Evolutionary conservation across 163 green algal species (phyloP).

Genomic region (Prototheca cutis): DNA sequence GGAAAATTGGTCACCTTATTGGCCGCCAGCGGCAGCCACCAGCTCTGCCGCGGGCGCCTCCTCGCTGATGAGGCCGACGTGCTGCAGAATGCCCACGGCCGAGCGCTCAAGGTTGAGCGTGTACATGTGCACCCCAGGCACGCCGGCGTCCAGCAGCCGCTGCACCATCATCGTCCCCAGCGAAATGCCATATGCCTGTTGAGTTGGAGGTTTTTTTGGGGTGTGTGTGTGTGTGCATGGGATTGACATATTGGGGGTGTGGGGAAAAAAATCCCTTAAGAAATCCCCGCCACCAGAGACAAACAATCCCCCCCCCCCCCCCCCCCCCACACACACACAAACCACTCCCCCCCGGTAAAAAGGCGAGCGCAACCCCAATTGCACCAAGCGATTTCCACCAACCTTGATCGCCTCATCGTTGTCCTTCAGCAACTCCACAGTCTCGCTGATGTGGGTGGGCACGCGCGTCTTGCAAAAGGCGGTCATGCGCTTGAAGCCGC

Average conservation of each 20-base stretch:
- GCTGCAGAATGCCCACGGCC: slow-evolving; percentile 74
- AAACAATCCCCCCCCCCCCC: too few relatives aligned
- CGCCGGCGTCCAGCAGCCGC: slow-evolving; percentile 69
- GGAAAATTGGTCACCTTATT: too few relatives aligned
- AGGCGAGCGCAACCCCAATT: too few relatives aligned
- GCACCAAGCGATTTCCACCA: too few relatives aligned
- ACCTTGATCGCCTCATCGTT: slow-evolving; percentile 89
- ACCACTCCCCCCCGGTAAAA: too few relatives aligned
- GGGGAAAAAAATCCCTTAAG: too few relatives aligned
- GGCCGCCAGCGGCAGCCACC: neutral
- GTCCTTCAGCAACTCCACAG: slow-evolving; percentile 88
- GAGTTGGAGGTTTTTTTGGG: too few relatives aligned
- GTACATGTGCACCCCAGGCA: slow-evolving; percentile 90
- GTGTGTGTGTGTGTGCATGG: too few relatives aligned
- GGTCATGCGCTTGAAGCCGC: slow-evolving; percentile 97
- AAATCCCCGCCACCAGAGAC: too few relatives aligned
- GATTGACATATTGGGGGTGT: too few relatives aligned
- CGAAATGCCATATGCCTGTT: slow-evolving; percentile 73
- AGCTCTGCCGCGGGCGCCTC: slow-evolving; percentile 4
- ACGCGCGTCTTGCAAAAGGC: slow-evolving; percentile 94
- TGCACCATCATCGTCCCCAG: slow-evolving; percentile 83
- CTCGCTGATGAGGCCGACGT: slow-evolving; percentile 43
- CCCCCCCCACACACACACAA: too few relatives aligned
- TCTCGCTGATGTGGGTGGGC: slow-evolving; percentile 50
- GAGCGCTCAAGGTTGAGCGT: slow-evolving; percentile 85